Conservation (phyloP, 163 green algal species). For the Smithsoniella earleae region DNA sequence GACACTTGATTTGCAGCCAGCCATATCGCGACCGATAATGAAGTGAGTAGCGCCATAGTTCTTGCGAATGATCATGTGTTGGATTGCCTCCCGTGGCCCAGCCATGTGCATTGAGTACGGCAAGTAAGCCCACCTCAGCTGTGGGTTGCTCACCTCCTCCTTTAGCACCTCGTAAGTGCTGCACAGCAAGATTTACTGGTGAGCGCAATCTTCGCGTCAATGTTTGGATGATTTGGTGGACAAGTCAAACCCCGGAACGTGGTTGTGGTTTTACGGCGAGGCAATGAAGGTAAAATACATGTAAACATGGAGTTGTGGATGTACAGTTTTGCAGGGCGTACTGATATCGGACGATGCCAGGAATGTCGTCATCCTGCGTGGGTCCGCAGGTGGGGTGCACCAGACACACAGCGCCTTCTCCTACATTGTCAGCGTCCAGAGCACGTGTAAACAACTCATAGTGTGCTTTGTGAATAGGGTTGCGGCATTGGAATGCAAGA, state of each 20-base stretch:
- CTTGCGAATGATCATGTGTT: conserved; percentile 99
- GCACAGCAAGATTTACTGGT: not conserved
- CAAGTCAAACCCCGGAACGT: too few species aligned
- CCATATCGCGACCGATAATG: conserved; percentile 99
- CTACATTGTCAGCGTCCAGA: conserved; percentile 77
- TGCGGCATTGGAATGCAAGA: conserved; percentile 97
- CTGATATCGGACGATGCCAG: conserved; percentile 64
- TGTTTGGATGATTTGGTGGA: too few species aligned
- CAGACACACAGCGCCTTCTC: conserved; percentile 69
- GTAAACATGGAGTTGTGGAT: too few species aligned
- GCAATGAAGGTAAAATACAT: too few species aligned
- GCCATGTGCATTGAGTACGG: conserved; percentile 99
- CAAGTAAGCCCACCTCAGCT: conserved; percentile 92
- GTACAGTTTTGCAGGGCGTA: too few species aligned
- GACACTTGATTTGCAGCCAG: conserved; percentile 83
- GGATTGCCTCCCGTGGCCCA: conserved; percentile 90
- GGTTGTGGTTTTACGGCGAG: too few species aligned
- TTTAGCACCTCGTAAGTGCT: conserved; percentile 77
- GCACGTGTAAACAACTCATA: conserved; percentile 97
- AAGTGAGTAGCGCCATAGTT: conserved; percentile 98
- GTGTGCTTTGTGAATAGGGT: conserved; percentile 95
- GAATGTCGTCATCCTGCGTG: conserved; percentile 89
- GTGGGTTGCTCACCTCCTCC: conserved; percentile 77
- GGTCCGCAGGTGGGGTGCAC: conserved; percentile 95
- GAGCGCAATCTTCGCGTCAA: too few species aligned